These are phyloP conservation scores for Penicillium chermesinum DNA, from an alignment of 495 filamentous ascomycete genomes.

Conservation along the genomic window DNA sequence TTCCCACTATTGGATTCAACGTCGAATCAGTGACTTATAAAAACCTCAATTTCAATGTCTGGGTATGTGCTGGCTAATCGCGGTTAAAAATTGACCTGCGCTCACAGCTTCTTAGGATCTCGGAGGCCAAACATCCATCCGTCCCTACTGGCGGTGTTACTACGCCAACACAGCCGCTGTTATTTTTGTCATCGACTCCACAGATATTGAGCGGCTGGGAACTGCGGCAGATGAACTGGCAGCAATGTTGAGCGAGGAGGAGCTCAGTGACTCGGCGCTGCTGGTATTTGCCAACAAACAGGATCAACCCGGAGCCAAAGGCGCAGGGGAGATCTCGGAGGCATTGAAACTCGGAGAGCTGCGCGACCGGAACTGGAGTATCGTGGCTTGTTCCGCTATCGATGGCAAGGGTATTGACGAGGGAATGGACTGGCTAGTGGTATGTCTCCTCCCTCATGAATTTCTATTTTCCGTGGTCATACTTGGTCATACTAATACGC, in stretches of 20 bases:
- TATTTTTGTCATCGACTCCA: constrained; percentile 96
- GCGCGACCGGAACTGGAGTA: constrained; percentile 97
- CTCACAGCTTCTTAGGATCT: constrained; percentile 59
- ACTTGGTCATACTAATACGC: constrained; percentile 10
- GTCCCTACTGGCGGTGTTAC: constrained; percentile 98
- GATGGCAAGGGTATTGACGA: constrained; percentile 91
- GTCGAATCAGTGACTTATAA: constrained; percentile 97
- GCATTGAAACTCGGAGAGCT: constrained; percentile 83
- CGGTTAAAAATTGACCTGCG: background rate
- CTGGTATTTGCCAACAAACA: constrained; percentile 99
- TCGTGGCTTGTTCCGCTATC: constrained; percentile 93
- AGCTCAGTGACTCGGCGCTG: constrained; percentile 84
- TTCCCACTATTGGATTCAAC: constrained; percentile 98
- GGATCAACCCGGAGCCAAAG: constrained; percentile 95
- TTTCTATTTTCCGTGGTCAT: no score
- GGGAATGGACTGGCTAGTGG: constrained; percentile 99
- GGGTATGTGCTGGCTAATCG: constrained; percentile 51
- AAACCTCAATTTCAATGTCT: constrained; percentile 97
- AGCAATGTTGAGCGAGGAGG: constrained; percentile 95
- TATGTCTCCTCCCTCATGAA: constrained; percentile 45
- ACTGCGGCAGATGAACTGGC: constrained; percentile 89
- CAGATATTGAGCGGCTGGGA: constrained; percentile 88
- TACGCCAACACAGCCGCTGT: constrained; percentile 99
- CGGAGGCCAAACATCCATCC: constrained; percentile 92
- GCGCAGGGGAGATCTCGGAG: constrained; percentile 93